phyloP scores from a whole-genome alignment of 2,329 filamentous ascomycete species.

The Calycina marina region DNA sequence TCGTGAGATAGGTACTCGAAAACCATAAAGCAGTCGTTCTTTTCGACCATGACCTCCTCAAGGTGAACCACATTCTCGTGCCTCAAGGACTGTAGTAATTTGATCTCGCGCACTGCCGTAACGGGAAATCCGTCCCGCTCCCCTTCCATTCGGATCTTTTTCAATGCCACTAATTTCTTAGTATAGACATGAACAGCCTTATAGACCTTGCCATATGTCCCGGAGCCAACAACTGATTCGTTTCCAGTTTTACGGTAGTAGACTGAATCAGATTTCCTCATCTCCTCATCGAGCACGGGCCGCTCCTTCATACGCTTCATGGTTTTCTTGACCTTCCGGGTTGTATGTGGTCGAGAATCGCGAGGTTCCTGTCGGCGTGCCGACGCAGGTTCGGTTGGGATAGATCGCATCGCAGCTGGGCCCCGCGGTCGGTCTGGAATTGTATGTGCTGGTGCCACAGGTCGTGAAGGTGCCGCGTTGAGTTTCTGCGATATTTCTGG shows the following conservation, averaged over 20 bases:
- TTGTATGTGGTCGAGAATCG: slow-evolving; percentile 26
- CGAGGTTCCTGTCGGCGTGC: slow-evolving; percentile 24
- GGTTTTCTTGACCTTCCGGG: slow-evolving; percentile 48
- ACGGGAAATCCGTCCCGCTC: slow-evolving; percentile 85
- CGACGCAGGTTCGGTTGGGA: slow-evolving; percentile 40
- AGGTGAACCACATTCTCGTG: slow-evolving; percentile 73
- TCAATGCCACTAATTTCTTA: slow-evolving; percentile 67
- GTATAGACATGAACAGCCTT: slow-evolving; percentile 91
- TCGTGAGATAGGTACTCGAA: slow-evolving; percentile 98
- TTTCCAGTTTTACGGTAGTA: slow-evolving; percentile 96
- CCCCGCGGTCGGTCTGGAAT: slow-evolving; percentile 30
- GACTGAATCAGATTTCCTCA: slow-evolving; percentile 70
- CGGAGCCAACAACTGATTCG: slow-evolving; percentile 88
- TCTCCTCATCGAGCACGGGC: slow-evolving; percentile 55
- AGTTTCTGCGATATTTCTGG: slow-evolving; percentile 53
- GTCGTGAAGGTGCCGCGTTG: slow-evolving; percentile 33
- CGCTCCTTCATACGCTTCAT: slow-evolving; percentile 57
- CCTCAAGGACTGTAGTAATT: slow-evolving; percentile 72
- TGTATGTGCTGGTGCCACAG: slow-evolving; percentile 12
- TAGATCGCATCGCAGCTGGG: slow-evolving; percentile 24
- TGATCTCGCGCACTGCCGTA: slow-evolving; percentile 82
- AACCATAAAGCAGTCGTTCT: slow-evolving; percentile 98
- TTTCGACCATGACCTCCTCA: slow-evolving; percentile 93
- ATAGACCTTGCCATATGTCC: slow-evolving; percentile 92
- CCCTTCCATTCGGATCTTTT: slow-evolving; percentile 87